Conservation (phyloP, 768 basidiomycete species). For the Podaxis pistillaris region DNA sequence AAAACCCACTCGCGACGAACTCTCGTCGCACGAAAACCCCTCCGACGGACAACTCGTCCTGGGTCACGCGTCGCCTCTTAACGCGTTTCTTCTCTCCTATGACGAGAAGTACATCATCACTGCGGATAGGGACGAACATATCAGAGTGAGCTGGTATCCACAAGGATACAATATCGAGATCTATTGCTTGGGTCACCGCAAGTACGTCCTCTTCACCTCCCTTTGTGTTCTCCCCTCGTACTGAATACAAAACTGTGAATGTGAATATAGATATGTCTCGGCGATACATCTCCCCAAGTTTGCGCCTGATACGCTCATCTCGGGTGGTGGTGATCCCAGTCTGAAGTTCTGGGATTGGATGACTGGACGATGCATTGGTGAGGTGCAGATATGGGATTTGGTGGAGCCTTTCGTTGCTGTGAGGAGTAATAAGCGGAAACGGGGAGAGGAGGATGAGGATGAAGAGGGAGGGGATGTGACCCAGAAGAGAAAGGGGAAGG, state of each 20-base stretch:
- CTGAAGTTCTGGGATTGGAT: constrained; percentile 84
- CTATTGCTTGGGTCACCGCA: constrained; percentile 82
- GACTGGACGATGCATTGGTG: constrained; percentile 50
- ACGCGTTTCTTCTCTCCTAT: constrained; percentile 61
- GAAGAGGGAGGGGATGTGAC: constrained; percentile 21
- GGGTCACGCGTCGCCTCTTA: constrained; percentile 89
- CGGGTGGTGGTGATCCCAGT: constrained; percentile 83
- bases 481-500: constrained; percentile 20
- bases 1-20: constrained; percentile 27
- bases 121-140: constrained; percentile 94
- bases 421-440: constrained; percentile 29
- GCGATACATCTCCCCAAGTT: constrained; percentile 68
- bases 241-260: background rate
- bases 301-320: constrained; percentile 54
- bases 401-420: constrained; percentile 51
- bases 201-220: constrained; percentile 42
- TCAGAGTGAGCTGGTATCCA: constrained; percentile 89
- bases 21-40: constrained; percentile 66
- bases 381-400: constrained; percentile 48
- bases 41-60: constrained; percentile 70
- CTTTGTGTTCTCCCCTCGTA: background rate
- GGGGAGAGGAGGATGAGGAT: constrained; percentile 25
- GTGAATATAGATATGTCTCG: constrained; percentile 69
- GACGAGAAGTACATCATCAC: constrained; percentile 81
- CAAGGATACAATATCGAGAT: constrained; percentile 82